Evolutionary conservation across 805 yeast genomes (phyloP).

Genomic region (Barnettozyma siamensis): DNA sequence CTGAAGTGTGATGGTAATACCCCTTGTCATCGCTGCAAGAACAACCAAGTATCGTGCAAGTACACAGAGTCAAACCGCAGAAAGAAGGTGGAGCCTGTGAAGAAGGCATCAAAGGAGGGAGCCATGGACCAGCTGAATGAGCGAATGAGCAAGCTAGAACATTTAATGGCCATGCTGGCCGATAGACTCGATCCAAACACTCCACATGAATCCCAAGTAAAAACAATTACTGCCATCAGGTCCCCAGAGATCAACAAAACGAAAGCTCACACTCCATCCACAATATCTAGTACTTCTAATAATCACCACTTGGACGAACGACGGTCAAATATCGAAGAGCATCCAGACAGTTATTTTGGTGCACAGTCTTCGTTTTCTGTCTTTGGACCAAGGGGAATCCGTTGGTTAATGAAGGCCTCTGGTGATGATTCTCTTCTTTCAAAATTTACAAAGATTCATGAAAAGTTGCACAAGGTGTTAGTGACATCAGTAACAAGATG

Average conservation of each 20-base stretch:
- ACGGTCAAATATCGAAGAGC: constrained; percentile 1
- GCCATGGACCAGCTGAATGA: constrained; percentile 19
- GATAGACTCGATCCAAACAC: constrained; percentile 15
- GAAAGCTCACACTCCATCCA: not conserved
- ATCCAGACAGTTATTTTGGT: constrained; percentile 18
- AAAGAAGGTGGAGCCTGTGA: constrained; percentile 1
- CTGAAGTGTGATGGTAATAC: constrained; percentile 77
- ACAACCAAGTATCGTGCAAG: constrained; percentile 44
- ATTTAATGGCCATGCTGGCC: constrained; percentile 26
- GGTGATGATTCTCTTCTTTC: constrained; percentile 14
- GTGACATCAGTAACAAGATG: constrained; percentile 23
- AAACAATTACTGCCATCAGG: no score
- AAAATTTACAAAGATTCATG: constrained; percentile 24
- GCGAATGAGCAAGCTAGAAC: constrained; percentile 30
- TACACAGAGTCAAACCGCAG: constrained; percentile 13
- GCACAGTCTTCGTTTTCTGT: constrained; percentile 29
- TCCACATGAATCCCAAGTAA: no score
- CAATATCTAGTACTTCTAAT: not conserved
- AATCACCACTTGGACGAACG: not conserved
- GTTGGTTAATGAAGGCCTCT: constrained; percentile 29
- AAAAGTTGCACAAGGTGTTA: constrained; percentile 17
- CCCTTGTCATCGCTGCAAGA: constrained; percentile 80
- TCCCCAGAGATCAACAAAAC: not conserved
- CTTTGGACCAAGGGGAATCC: constrained; percentile 35
- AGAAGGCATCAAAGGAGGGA: not conserved